Percentiles rank a stretch among this genome's conserved stretches.
Conservation (phyloP, 2,329 filamentous ascomycete species). For the Cyphellophora europaea region DNA sequence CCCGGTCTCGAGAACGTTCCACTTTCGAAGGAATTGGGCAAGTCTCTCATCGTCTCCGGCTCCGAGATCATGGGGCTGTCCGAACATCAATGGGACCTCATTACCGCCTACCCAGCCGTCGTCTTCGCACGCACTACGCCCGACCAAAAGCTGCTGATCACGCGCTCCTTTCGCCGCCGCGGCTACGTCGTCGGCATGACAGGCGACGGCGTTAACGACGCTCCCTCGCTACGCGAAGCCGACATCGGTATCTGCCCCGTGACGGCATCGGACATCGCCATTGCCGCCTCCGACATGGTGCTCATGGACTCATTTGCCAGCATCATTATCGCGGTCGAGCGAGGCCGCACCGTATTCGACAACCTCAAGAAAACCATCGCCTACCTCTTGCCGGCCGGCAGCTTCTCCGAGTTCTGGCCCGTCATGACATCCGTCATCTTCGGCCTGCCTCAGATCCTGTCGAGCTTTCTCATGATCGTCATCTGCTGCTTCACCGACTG, state of each 20-base stretch:
- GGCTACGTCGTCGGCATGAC: slow-evolving; percentile 48
- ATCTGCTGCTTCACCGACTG: slow-evolving; percentile 65
- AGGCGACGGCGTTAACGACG: slow-evolving; percentile 39
- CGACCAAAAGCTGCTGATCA: slow-evolving; percentile 70
- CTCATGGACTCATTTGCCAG: slow-evolving; percentile 61
- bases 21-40: slow-evolving; percentile 18
- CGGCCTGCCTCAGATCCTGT: slow-evolving; percentile 63
- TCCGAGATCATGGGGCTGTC: slow-evolving; percentile 57
- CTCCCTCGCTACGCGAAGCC: slow-evolving; percentile 48
- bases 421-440: slow-evolving; percentile 65
- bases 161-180: slow-evolving; percentile 60
- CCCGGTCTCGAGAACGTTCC: slow-evolving; percentile 15
- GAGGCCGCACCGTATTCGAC: slow-evolving; percentile 68
- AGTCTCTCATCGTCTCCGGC: slow-evolving; percentile 55
- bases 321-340: slow-evolving; percentile 62
- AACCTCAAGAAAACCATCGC: slow-evolving; percentile 69
- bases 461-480: slow-evolving; percentile 56
- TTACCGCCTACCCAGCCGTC: slow-evolving; percentile 56
- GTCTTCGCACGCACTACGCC: slow-evolving; percentile 70
- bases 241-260: slow-evolving; percentile 52
- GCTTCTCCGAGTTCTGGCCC: slow-evolving; percentile 62
- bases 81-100: slow-evolving; percentile 58
- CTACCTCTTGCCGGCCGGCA: slow-evolving; percentile 65
- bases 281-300: slow-evolving; percentile 55
- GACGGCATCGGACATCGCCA: slow-evolving; percentile 50